phyloP scores from a whole-genome alignment of 495 filamentous ascomycete genomes.

The Elaphomyces granulatus region DNA sequence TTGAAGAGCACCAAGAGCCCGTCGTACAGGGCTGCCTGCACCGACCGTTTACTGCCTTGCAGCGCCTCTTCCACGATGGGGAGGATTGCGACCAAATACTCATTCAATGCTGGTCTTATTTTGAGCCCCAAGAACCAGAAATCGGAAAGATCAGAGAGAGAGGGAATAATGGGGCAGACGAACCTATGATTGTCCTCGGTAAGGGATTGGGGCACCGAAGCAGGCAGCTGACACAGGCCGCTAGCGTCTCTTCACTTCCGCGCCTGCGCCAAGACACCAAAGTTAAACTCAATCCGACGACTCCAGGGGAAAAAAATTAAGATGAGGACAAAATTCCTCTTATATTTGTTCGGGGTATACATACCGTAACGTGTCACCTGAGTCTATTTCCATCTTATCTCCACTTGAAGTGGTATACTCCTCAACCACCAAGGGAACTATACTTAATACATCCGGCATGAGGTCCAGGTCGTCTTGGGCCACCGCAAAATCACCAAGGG shows the following conservation, averaged over 20 bases:
- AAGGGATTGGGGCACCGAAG: slow-evolving; percentile 31
- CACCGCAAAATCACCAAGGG: slow-evolving; percentile 54
- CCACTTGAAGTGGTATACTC: slow-evolving; percentile 38
- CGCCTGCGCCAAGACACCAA: slow-evolving; percentile 11
- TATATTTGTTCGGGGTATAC: too few species aligned
- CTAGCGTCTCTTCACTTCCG: slow-evolving; percentile 22
- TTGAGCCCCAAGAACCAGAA: too few species aligned
- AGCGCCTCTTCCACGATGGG: slow-evolving; percentile 20
- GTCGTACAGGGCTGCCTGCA: slow-evolving; percentile 31
- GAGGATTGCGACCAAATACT: slow-evolving; percentile 20
- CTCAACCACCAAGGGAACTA: slow-evolving; percentile 45
- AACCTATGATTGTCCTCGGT: too few species aligned
- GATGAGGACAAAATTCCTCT: too few species aligned
- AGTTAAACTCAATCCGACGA: slow-evolving; percentile 2
- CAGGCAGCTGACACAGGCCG: slow-evolving; percentile 32
- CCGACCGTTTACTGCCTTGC: slow-evolving; percentile 23
- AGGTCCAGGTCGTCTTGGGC: slow-evolving; percentile 51
- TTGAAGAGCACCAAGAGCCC: slow-evolving; percentile 28
- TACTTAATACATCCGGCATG: slow-evolving; percentile 46
- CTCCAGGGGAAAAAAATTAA: not conserved
- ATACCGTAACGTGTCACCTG: too few species aligned
- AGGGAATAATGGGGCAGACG: too few species aligned
- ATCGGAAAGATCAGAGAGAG: too few species aligned
- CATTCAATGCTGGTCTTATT: slow-evolving; percentile 12
- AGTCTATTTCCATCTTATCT: slow-evolving; percentile 58